Percentiles rank a stretch among this genome's conserved stretches.
Conservation (phyloP, 441 rosid species). For the Omphalea diandra region DNA sequence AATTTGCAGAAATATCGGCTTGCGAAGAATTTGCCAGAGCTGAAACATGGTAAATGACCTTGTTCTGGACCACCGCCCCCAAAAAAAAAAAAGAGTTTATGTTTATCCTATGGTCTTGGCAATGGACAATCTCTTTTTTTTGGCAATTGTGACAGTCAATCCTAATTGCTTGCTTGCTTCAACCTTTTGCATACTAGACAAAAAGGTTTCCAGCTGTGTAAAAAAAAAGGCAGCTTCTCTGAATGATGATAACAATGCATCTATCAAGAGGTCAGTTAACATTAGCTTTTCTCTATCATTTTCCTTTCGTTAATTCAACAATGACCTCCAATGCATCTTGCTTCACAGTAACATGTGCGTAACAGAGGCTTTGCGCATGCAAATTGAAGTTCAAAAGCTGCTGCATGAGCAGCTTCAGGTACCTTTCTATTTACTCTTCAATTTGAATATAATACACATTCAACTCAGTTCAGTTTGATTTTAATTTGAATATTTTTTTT, state of each 20-base stretch:
- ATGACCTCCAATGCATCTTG: background rate
- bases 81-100: too few species aligned
- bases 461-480: too few species aligned
- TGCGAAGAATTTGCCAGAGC: conserved; percentile 25
- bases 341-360: conserved; percentile 16
- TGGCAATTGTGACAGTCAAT: background rate
- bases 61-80: background rate
- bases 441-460: too few species aligned
- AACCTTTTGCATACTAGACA: conserved; percentile 15
- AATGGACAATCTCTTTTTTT: background rate
- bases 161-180: background rate
- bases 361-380: conserved; percentile 27
- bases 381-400: conserved; percentile 38
- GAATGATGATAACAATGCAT: conserved; percentile 5
- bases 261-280: conserved; percentile 16
- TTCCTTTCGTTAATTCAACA: background rate
- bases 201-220: conserved; percentile 8
- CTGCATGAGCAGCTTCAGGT: conserved; percentile 37
- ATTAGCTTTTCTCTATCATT: background rate
- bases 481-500: too few species aligned
- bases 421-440: background rate
- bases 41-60: conserved; percentile 22
- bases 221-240: conserved; percentile 19
- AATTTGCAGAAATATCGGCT: conserved; percentile 36
- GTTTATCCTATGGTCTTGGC: background rate